phyloP scores from a whole-genome alignment of 345 rosid genomes.

The Syzygium jambos region DNA sequence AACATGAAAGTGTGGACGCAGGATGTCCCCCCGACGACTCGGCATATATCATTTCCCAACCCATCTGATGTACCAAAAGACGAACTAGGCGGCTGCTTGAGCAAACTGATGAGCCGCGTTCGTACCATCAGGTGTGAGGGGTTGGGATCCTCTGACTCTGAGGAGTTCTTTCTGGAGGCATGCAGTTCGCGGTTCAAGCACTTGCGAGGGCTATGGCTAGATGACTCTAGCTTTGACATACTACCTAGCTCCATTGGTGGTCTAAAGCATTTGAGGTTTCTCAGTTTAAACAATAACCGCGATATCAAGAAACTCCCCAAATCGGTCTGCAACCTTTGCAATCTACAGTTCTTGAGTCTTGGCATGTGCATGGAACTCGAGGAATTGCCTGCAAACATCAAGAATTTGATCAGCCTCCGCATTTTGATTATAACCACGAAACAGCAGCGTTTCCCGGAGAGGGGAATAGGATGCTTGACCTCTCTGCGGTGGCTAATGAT shows the following conservation, averaged over 20 bases:
- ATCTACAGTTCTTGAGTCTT: fast-evolving
- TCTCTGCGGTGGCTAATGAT: no score
- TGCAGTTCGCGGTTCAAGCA: background rate
- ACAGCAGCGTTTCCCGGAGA: background rate
- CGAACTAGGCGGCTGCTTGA: background rate
- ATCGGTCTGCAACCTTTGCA: background rate
- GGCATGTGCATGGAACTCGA: fast-evolving
- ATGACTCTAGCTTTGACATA: background rate
- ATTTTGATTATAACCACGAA: fast-evolving
- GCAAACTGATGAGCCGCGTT: background rate
- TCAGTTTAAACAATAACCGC: fast-evolving
- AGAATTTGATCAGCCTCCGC: background rate
- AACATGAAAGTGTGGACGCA: background rate
- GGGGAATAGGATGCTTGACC: no score
- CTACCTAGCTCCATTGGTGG: background rate
- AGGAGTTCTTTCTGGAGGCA: background rate
- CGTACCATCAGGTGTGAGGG: background rate
- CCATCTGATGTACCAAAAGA: background rate
- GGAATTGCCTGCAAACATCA: background rate
- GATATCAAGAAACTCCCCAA: background rate
- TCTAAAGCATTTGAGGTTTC: background rate
- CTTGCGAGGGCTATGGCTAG: background rate
- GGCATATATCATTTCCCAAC: background rate
- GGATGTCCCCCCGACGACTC: background rate
- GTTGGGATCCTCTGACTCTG: background rate